These are phyloP conservation scores for Carex pumila DNA, from an alignment of 176 grass and related monocot genomes.

Conservation along the genomic window DNA sequence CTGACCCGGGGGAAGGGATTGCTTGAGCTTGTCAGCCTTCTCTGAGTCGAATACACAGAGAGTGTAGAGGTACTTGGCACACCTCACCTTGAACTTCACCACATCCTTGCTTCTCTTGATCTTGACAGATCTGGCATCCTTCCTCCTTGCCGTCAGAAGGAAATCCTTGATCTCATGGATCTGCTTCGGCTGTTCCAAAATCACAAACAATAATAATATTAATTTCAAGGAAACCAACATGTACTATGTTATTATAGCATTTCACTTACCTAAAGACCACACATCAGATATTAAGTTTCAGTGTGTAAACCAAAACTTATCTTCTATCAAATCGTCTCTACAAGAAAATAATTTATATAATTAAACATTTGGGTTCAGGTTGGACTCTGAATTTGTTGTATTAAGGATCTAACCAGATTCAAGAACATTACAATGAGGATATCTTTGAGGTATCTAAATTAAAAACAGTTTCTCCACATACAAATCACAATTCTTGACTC, in stretches of 20 bases:
- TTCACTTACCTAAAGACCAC: neutral
- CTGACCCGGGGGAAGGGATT: constrained; percentile 55
- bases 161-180: constrained; percentile 84
- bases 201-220: neutral
- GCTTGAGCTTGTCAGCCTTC: constrained; percentile 76
- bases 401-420: neutral
- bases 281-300: neutral
- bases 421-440: neutral
- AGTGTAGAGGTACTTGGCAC: constrained; percentile 72
- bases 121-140: constrained; percentile 68
- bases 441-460: neutral
- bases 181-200: constrained; percentile 51
- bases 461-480: neutral
- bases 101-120: constrained; percentile 80
- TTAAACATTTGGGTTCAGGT: neutral
- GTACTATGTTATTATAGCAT: neutral
- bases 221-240: neutral
- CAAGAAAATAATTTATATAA: neutral
- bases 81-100: constrained; percentile 69
- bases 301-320: neutral
- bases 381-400: neutral
- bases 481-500: neutral
- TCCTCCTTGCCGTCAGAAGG: constrained; percentile 69
- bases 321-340: neutral
- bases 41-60: constrained; percentile 56